Evolutionary conservation across 2,329 filamentous ascomycete genomes (phyloP), one percentile per base, ranked within the genome.

Genomic region (Macrophomina tecta): DNA sequence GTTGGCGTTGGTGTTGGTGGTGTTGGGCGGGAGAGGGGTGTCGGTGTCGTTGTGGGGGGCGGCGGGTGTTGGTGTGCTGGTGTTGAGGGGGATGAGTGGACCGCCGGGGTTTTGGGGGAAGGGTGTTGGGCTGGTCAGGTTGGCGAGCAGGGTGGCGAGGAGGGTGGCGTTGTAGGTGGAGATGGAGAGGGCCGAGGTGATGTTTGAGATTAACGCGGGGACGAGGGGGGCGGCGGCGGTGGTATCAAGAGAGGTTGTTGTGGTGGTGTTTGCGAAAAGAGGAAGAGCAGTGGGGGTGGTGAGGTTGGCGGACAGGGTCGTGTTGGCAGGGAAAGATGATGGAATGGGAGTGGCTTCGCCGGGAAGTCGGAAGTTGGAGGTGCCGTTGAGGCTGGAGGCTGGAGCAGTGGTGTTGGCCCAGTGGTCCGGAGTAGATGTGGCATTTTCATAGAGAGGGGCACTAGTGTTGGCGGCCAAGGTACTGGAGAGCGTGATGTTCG

Each of bases 121-220:
- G 32, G 32, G 52, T 4, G 42, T 55, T 1, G 42, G 16, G 42
- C n/a, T 32, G 18, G 34, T 51, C n/a, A 52, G 46, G 61, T 40
- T 64, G 6, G 14, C 12, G 48, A 53, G 61, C 7, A 34, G 18
- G 34, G n/a, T n/a, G 48, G 46, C 28, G 1, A 64, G 34, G 34
- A 42, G 46, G 5, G 46, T 52, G n/a, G 61, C 34, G 36, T 42
- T 64, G 61, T 34, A 45, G 23, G 34, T 45, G 48, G 61, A 23
- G 48, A 45, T 18, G 61, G 34, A 45, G 36, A 64, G 16, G 32
- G 14, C 46, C 34, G 46, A 45, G 12, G 61, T 52, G 48, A 53
- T 42, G 32, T 64, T 52, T 34, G 61, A 18, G 48, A 48, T n/a
- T 18, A 52, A 18, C 12, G 36, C 34, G 60, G 11, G 11, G 48